Conservation (phyloP, 306 rosid genomes). For the Trifolium pratense region DNA sequence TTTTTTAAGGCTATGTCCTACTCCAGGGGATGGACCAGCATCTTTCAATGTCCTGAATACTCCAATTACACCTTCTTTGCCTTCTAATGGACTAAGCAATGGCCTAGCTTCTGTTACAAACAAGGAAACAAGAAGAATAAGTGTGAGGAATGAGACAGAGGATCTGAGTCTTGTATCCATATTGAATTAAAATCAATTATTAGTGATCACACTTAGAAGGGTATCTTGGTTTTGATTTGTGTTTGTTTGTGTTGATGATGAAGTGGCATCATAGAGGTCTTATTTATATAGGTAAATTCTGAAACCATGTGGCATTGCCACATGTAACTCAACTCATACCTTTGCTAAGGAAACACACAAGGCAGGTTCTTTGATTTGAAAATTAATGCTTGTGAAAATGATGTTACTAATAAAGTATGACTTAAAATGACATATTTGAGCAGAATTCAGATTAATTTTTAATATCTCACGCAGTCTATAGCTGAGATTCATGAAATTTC, state of each 20-base stretch:
- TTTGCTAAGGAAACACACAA: conserved; percentile 39
- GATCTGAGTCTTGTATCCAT: conserved; percentile 51
- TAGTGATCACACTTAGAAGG: background rate
- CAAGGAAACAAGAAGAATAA: conserved; percentile 38
- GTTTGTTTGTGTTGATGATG: conserved; percentile 36
- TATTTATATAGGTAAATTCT: conserved; percentile 56
- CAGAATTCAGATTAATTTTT: conserved; percentile 25
- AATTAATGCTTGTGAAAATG: conserved; percentile 30
- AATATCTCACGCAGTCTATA: conserved; percentile 20
- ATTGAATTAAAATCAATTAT: conserved; percentile 15
- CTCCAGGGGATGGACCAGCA: conserved; percentile 53
- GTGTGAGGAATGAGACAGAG: conserved; percentile 7
- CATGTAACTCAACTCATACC: conserved; percentile 8
- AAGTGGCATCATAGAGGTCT: conserved; percentile 36
- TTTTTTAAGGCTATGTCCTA: conserved; percentile 45
- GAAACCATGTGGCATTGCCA: background rate
- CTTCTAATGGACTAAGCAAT: conserved; percentile 18
- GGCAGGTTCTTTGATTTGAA: conserved; percentile 42
- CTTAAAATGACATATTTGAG: conserved; percentile 23
- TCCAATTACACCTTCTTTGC: background rate
- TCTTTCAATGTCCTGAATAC: conserved; percentile 34
- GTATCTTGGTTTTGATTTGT: background rate
- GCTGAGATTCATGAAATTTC: background rate
- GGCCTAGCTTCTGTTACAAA: conserved; percentile 51
- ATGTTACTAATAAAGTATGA: conserved; percentile 7